phyloP scores from a whole-genome alignment of 2,329 filamentous ascomycete genomes.

The Acrocalymma vagum region DNA sequence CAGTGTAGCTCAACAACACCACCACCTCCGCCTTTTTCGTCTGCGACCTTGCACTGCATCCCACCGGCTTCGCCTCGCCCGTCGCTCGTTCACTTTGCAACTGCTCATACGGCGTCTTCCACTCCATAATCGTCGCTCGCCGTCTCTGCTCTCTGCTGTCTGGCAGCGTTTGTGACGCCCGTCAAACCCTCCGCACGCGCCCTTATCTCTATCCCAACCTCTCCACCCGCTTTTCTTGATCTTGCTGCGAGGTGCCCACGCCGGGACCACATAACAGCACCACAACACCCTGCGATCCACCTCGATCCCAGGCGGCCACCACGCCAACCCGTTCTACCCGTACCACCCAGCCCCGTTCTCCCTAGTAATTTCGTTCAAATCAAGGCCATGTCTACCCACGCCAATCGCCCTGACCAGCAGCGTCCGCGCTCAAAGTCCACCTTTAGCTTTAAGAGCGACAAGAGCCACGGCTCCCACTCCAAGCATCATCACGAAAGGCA shows the following conservation, averaged over 20 bases:
- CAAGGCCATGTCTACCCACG: conserved; percentile 31
- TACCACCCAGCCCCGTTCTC: conserved; percentile 25
- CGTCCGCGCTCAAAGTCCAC: conserved; percentile 54
- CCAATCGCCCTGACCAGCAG: conserved; percentile 19
- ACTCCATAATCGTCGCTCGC: conserved; percentile 5
- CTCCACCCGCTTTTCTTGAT: conserved; percentile 17
- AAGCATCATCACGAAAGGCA: conserved; percentile 32
- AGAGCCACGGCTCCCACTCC: conserved; percentile 56
- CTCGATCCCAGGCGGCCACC: conserved; percentile 18
- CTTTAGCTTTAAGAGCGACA: conserved; percentile 69
- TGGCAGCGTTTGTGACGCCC: not conserved
- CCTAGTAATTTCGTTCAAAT: conserved; percentile 20
- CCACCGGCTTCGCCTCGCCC: conserved; percentile 1
- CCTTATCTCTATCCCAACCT: no score
- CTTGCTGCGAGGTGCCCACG: conserved; percentile 22
- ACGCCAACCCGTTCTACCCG: conserved; percentile 30
- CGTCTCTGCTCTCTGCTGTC: conserved; percentile 15
- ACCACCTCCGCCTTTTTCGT: conserved; percentile 8
- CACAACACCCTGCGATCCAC: conserved; percentile 18
- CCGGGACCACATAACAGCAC: conserved; percentile 26
- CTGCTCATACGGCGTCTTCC: conserved; percentile 1
- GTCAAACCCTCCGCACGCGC: no score
- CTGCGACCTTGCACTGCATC: conserved; percentile 1
- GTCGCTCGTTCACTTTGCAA: conserved; percentile 5
- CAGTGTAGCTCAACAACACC: conserved; percentile 14